phyloP scores from a whole-genome alignment of 495 filamentous ascomycete species.

The Tuber aestivum region DNA sequence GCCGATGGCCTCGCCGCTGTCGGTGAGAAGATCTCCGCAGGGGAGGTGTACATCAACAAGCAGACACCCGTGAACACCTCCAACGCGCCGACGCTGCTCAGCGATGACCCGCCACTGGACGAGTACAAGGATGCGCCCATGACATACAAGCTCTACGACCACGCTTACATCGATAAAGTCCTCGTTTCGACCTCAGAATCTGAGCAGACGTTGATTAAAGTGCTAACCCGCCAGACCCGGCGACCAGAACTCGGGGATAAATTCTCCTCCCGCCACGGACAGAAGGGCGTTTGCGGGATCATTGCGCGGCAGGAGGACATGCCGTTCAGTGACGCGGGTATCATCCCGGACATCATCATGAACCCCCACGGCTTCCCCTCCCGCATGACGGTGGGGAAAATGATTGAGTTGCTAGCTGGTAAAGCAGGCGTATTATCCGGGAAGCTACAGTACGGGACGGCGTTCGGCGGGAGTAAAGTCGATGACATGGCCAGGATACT shows the following conservation, averaged over 20 bases:
- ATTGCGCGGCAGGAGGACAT: constrained; percentile 94
- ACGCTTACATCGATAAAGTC: constrained; percentile 87
- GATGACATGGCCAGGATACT: constrained; percentile 82
- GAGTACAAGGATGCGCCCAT: constrained; percentile 63
- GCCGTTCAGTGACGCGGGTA: constrained; percentile 87
- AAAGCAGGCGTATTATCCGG: constrained; percentile 86
- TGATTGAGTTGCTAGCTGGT: constrained; percentile 89
- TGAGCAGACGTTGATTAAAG: constrained; percentile 75
- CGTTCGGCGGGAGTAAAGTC: constrained; percentile 87
- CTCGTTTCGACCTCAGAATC: constrained; percentile 80
- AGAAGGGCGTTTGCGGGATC: constrained; percentile 95
- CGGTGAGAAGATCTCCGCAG: constrained; percentile 63
- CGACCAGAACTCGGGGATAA: constrained; percentile 94
- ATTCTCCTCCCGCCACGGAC: constrained; percentile 97
- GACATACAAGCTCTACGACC: constrained; percentile 77
- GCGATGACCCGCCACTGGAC: constrained; percentile 44
- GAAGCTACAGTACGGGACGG: constrained; percentile 80
- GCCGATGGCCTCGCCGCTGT: constrained; percentile 76
- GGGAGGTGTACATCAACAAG: constrained; percentile 84
- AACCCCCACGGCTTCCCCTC: constrained; percentile 99
- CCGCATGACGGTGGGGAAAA: constrained; percentile 98
- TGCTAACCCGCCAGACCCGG: constrained; percentile 86
- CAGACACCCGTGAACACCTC: constrained; percentile 68
- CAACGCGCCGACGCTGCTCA: constrained; percentile 51
- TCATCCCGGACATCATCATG: constrained; percentile 98